These are phyloP conservation scores for Mytilinidion resinicola DNA, from an alignment of 495 filamentous ascomycete species.

Conservation along the genomic window DNA sequence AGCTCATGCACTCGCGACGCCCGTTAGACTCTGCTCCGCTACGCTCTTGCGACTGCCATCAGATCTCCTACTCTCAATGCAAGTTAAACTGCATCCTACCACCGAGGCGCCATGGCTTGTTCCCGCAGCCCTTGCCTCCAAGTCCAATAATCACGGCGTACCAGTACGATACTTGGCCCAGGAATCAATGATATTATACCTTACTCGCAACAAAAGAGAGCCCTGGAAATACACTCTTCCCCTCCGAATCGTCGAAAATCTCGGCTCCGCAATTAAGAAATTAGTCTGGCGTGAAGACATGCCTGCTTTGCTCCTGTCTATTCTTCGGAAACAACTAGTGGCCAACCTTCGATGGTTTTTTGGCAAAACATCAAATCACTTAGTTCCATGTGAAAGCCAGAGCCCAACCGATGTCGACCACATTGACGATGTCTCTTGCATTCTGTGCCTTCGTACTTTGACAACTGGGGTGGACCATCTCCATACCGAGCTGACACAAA, in stretches of 20 bases:
- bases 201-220: conserved; percentile 1
- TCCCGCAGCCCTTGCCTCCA: conserved; percentile 38
- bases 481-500: conserved; percentile 1
- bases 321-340: conserved; percentile 32
- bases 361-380: not conserved
- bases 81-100: conserved; percentile 50
- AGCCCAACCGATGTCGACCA: conserved; percentile 29
- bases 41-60: conserved; percentile 53
- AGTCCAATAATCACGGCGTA: conserved; percentile 7
- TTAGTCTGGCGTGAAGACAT: conserved; percentile 64
- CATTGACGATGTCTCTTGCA: conserved; percentile 32
- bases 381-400: conserved; percentile 7
- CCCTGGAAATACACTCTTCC: conserved; percentile 25
- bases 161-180: conserved; percentile 6
- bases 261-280: conserved; percentile 29
- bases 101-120: conserved; percentile 52
- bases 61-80: conserved; percentile 59
- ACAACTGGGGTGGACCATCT: conserved; percentile 15
- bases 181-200: not conserved
- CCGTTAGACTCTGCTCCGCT: conserved; percentile 54
- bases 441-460: conserved; percentile 16
- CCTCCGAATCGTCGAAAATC: conserved; percentile 40
- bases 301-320: conserved; percentile 50
- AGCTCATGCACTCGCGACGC: conserved; percentile 60
- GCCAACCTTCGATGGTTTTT: conserved; percentile 19